Evolutionary conservation across 208 protist genomes (phyloP).

Genomic region (Leishmania aethiopica): DNA sequence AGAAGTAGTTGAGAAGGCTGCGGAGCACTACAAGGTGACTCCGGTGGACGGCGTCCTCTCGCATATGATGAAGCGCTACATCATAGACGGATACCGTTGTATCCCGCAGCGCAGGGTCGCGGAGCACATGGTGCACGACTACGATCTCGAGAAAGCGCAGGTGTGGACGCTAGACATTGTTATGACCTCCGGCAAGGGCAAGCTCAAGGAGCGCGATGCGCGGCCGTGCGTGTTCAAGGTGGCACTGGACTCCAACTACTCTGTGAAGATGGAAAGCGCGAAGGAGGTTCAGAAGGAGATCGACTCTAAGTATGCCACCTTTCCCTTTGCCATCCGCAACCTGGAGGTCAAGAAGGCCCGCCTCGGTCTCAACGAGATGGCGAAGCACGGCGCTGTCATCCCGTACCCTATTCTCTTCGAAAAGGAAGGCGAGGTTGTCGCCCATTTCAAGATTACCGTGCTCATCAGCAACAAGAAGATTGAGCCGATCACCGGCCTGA

Average conservation of each 20-base stretch:
- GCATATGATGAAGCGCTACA: constrained; percentile 98
- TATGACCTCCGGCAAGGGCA: constrained; percentile 88
- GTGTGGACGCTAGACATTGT: constrained; percentile 94
- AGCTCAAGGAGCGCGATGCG: constrained; percentile 88
- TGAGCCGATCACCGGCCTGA: constrained; percentile 89
- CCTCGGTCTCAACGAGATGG: constrained; percentile 96
- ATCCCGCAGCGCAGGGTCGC: constrained; percentile 91
- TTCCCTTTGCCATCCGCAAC: constrained; percentile 96
- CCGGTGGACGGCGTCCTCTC: constrained; percentile 97
- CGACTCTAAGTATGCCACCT: constrained; percentile 93
- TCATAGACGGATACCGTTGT: constrained; percentile 97
- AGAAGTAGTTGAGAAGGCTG: constrained; percentile 95
- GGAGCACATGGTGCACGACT: constrained; percentile 96
- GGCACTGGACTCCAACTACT: constrained; percentile 94
- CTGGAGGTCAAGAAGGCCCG: constrained; percentile 94
- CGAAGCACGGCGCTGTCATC: constrained; percentile 95
- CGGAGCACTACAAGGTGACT: constrained; percentile 93
- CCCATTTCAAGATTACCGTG: constrained; percentile 92
- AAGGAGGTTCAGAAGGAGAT: constrained; percentile 95
- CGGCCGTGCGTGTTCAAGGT: constrained; percentile 96
- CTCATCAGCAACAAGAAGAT: constrained; percentile 92
- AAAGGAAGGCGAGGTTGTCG: constrained; percentile 89
- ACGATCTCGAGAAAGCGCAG: constrained; percentile 89
- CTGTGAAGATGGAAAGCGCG: constrained; percentile 97
- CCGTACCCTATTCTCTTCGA: constrained; percentile 98